Conservation (phyloP, 306 rosid genomes). For the Betula pendula region DNA sequence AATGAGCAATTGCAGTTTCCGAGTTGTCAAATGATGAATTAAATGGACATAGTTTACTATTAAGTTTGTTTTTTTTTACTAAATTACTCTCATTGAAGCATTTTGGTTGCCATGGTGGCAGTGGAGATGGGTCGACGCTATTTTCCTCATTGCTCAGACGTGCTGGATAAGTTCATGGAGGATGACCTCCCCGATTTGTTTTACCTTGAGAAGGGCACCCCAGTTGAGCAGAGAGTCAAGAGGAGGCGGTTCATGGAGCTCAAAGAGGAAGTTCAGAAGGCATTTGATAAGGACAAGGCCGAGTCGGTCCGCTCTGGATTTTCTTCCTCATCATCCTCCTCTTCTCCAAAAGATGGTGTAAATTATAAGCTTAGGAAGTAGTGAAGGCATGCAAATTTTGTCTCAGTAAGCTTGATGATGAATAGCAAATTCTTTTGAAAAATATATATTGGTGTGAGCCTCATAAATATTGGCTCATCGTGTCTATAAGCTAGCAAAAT, state of each 20-base stretch:
- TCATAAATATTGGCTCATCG: not conserved
- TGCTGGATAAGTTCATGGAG: conserved; percentile 74
- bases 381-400: conserved; percentile 12
- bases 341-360: conserved; percentile 44
- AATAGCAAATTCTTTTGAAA: not conserved
- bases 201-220: conserved; percentile 69
- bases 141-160: conserved; percentile 97
- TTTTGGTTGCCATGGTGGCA: conserved; percentile 35
- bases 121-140: conserved; percentile 86
- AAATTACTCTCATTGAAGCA: conserved; percentile 9
- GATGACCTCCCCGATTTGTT: conserved; percentile 71
- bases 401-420: not conserved
- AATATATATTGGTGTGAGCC: not conserved
- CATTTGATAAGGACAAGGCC: conserved; percentile 76
- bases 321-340: conserved; percentile 52
- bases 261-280: conserved; percentile 85
- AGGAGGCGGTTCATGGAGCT: conserved; percentile 81
- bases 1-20: not conserved
- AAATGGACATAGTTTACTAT: not conserved
- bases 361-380: conserved; percentile 45
- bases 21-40: not conserved
- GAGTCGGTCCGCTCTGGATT: conserved; percentile 47
- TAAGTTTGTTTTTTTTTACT: not conserved
- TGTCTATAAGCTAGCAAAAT: not conserved
- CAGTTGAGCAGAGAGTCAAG: conserved; percentile 71